Base-by-base conservation (phyloP, 371 early-diverging fungal species). In the Blastocladiella emersonii region DNA sequence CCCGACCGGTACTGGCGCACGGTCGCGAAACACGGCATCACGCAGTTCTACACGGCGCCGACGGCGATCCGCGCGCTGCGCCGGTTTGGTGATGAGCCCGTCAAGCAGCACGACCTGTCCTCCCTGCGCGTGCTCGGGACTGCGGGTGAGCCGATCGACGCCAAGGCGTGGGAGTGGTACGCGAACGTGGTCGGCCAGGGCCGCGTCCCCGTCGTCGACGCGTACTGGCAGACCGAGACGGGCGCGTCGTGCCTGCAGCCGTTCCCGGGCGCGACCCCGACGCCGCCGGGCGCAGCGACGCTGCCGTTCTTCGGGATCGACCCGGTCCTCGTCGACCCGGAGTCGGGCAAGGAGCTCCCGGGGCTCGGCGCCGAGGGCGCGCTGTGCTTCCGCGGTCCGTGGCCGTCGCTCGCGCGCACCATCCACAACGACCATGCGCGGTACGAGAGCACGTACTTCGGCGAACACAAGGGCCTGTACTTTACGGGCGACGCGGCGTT, bases 111-210 rank as follows among this genome's bases (percentile, higher is more conserved):
- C 70, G 83, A 88, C 63, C 77, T 95, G 61, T 79, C 83, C 21
- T 78, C 87, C 21, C 79, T 99, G 48, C 82, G 94, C 61, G 84
- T 94, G 27, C 85, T 99, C 41, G 98, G 95, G 30, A 88, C 91
- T 41, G 98, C 98, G 7, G 99, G 99, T 51, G 99, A 99, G 76
- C 98, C 98, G 51, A 95, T 98, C 72, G 92, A 97, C 72, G 91
- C 93, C 41, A 93, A 95, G 64, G 95, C 98, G 17, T 96, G 97
- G 92, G 74, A 85, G 57, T 98, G 98, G 98, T 98, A 93, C 78
- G 76, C 87, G 71, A 81, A 85, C 32, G 80, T 86, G 36, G 92
- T 98, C 41, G 96, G 95, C 34, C 81, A 87, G 61, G 78, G 83
- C n/a, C 82, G 81, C 30, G 89, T 92, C 68, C 87, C 92, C 5